A percentile compares a stretch with the other conserved stretches of the same genome.
Conservation (phyloP, 805 yeast genomes). For the Saccharomycopsis fodiens region DNA sequence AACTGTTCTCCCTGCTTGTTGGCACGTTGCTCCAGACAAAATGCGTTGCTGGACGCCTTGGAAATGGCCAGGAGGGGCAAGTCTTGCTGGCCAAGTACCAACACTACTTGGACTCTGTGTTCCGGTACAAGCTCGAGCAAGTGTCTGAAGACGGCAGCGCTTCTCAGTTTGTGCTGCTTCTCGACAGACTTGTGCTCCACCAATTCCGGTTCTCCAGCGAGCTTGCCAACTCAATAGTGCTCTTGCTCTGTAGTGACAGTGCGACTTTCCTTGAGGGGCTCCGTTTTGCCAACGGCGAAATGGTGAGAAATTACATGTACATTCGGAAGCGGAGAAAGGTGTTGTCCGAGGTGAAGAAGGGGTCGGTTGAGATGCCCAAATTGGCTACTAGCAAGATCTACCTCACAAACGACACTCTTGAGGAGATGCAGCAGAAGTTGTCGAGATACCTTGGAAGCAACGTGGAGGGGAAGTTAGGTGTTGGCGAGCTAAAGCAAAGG, state of each 20-base stretch:
- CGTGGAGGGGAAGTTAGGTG: no score
- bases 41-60: background rate
- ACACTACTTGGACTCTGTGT: background rate
- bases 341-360: background rate
- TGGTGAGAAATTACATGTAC: background rate
- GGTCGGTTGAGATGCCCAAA: background rate
- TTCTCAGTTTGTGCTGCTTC: background rate
- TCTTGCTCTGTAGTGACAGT: background rate
- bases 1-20: background rate
- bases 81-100: background rate
- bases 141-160: background rate
- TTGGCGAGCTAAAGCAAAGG: no score
- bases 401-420: background rate
- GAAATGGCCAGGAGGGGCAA: background rate
- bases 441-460: background rate
- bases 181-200: background rate
- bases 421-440: background rate
- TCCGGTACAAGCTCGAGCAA: background rate
- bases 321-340: background rate
- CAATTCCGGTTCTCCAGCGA: background rate
- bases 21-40: background rate
- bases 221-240: background rate
- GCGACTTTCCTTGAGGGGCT: background rate
- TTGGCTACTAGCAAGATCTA: background rate
- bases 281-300: background rate